Conservation (phyloP, 2,329 filamentous ascomycete species). For the Ilyonectria mors-panacis region DNA sequence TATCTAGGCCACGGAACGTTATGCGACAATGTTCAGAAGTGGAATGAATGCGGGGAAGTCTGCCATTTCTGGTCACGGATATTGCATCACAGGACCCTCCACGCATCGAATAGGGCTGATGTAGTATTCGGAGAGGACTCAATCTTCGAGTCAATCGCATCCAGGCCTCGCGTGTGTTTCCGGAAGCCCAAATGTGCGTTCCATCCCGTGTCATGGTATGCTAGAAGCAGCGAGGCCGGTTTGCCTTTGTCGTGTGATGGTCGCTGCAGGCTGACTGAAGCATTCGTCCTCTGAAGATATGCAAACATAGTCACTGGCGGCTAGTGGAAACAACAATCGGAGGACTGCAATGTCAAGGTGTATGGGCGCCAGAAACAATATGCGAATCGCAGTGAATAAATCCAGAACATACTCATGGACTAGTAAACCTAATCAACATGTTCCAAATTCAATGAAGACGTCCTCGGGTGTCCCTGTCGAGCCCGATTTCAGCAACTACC, state of each 20-base stretch:
- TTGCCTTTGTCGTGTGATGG: not conserved
- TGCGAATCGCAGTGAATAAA: not conserved
- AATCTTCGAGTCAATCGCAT: too few relatives aligned
- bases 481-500: not conserved
- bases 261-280: not conserved
- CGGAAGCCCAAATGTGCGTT: too few relatives aligned
- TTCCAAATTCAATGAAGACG: not conserved
- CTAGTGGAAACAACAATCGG: not conserved
- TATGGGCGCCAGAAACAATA: not conserved
- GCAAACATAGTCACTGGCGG: not conserved
- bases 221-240: not conserved
- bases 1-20: conserved; percentile 6
- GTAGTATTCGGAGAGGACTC: too few relatives aligned
- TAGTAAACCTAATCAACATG: not conserved
- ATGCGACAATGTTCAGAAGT: conserved; percentile 7
- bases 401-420: not conserved
- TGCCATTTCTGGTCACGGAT: conserved; percentile 11
- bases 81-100: too few relatives aligned
- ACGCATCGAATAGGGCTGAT: too few relatives aligned
- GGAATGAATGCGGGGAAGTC: conserved; percentile 23
- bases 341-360: not conserved
- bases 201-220: too few relatives aligned
- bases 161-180: too few relatives aligned
- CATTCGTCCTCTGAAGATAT: not conserved
- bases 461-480: not conserved